These are phyloP conservation scores for Ophiognomonia clavigignenti-juglandacearum DNA, from an alignment of 2,329 filamentous ascomycete genomes.

Conservation along the genomic window DNA sequence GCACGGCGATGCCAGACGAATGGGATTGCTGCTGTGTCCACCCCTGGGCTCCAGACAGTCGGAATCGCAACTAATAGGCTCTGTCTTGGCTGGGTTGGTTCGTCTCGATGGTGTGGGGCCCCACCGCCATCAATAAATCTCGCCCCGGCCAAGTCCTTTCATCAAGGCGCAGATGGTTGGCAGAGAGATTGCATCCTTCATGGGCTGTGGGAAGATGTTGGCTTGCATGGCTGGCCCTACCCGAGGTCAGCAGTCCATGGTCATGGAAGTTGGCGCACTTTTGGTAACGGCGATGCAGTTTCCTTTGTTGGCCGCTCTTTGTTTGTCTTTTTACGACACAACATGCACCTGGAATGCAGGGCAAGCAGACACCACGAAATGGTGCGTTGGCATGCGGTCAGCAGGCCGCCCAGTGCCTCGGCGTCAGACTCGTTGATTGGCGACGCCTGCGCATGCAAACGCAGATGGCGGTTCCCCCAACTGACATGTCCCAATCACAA, in stretches of 20 bases:
- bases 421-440: constrained; percentile 9
- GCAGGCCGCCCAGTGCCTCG: constrained; percentile 2
- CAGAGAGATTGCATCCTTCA: neutral
- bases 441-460: neutral
- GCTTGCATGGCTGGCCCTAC: no score
- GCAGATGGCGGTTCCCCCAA: constrained; percentile 1
- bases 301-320: constrained; percentile 4
- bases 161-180: neutral
- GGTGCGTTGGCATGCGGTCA: constrained; percentile 10
- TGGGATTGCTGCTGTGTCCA: neutral
- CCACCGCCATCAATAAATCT: neutral
- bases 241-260: no score
- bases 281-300: no score
- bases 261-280: no score
- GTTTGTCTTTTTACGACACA: neutral
- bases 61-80: neutral
- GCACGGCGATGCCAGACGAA: constrained; percentile 1
- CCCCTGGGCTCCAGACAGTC: constrained; percentile 2
- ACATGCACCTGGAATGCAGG: no score
- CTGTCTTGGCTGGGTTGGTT: neutral
- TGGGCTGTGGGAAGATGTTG: no score
- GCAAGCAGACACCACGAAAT: no score
- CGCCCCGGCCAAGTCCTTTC: neutral
- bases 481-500: constrained; percentile 5
- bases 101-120: neutral